Conservation (phyloP, 148 eudicot species). For the Rheum nobile region DNA sequence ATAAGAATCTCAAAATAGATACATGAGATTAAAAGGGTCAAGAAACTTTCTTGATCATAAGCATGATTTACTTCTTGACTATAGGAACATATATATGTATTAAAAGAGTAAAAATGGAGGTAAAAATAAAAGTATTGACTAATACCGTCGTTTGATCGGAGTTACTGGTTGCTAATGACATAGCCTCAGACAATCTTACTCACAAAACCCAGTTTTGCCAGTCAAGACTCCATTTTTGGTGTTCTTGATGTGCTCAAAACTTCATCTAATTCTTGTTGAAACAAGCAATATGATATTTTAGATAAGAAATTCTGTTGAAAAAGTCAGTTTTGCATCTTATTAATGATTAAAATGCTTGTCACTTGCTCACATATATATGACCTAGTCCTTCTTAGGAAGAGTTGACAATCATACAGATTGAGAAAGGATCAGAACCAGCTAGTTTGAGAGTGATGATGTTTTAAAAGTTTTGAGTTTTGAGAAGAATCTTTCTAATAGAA, state of each 20-base stretch:
- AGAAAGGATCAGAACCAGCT: not conserved
- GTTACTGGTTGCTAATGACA: conserved; percentile 20
- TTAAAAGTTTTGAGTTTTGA: too few species aligned
- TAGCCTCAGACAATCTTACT: conserved; percentile 13
- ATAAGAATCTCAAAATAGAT: not conserved
- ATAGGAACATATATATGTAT: not conserved
- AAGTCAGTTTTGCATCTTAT: not conserved
- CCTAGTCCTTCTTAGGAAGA: not conserved
- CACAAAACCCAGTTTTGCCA: conserved; percentile 1
- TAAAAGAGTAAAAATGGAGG: not conserved
- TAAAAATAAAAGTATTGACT: not conserved
- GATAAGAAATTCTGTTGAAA: not conserved
- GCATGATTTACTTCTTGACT: not conserved
- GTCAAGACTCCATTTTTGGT: not conserved
- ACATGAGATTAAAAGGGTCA: not conserved
- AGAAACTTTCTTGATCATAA: not conserved
- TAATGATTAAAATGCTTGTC: not conserved
- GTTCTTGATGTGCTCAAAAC: not conserved
- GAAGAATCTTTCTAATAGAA: too few species aligned
- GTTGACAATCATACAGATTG: not conserved
- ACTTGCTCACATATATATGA: not conserved
- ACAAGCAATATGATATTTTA: not conserved
- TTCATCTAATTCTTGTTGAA: not conserved
- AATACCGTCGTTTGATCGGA: conserved; percentile 27
- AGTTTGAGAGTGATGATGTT: not conserved